Percentiles rank a stretch among this genome's conserved stretches.
Conservation (phyloP, 148 eudicot species). For the Polygonum aviculare region DNA sequence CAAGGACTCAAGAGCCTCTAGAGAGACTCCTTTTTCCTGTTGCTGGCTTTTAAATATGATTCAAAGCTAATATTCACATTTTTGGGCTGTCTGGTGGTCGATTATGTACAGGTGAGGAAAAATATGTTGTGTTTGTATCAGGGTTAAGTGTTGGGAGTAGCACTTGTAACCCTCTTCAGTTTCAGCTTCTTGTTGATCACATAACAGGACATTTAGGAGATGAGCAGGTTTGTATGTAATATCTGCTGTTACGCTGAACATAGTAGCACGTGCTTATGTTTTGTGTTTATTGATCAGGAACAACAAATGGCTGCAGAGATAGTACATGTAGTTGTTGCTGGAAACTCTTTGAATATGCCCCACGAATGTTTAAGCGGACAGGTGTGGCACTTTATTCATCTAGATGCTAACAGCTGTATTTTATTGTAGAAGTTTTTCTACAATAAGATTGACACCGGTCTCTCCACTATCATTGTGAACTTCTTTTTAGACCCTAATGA, state of each 20-base stretch:
- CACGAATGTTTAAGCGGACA: slow-evolving; percentile 72
- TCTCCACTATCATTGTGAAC: neutral
- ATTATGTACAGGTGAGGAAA: slow-evolving; percentile 65
- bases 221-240: slow-evolving; percentile 46
- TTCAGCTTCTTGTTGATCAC: slow-evolving; percentile 91
- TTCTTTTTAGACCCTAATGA: neutral
- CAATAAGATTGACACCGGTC: neutral
- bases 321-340: slow-evolving; percentile 92
- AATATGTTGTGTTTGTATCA: slow-evolving; percentile 73
- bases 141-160: slow-evolving; percentile 69
- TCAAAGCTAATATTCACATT: neutral
- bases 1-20: neutral
- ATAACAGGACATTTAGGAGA: slow-evolving; percentile 94
- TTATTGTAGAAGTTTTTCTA: neutral
- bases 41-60: neutral
- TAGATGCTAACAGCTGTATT: neutral
- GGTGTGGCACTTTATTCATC: slow-evolving; percentile 24
- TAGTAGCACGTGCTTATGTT: slow-evolving; percentile 9
- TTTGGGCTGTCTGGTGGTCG: neutral
- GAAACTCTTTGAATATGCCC: slow-evolving; percentile 71
- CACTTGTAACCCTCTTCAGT: slow-evolving; percentile 69
- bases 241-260: neutral
- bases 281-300: slow-evolving; percentile 42
- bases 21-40: neutral
- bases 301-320: slow-evolving; percentile 77